Conservation (phyloP, 2,329 filamentous ascomycete species). For the Hymenoscyphus albidus region DNA sequence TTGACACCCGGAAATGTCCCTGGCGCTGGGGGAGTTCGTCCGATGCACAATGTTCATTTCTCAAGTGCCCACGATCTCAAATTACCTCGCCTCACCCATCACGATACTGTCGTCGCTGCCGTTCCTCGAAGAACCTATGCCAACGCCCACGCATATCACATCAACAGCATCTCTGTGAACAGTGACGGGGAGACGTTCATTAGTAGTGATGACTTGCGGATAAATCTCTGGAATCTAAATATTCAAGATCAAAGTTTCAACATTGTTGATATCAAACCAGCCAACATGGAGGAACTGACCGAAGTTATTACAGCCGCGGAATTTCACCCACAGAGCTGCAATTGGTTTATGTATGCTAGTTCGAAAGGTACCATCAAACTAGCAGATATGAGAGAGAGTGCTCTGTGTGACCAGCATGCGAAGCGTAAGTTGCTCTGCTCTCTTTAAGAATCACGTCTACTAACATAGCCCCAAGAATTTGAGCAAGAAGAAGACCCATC, state of each 20-base stretch:
- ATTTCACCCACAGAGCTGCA: slow-evolving; percentile 95
- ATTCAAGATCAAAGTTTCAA: slow-evolving; percentile 99
- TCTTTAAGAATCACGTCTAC: neutral
- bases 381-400: slow-evolving; percentile 96
- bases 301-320: slow-evolving; percentile 98
- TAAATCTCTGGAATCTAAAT: slow-evolving; percentile 98
- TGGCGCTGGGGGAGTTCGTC: slow-evolving; percentile 72
- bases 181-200: slow-evolving; percentile 99
- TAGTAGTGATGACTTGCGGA: slow-evolving; percentile 93
- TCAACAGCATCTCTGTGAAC: slow-evolving; percentile 99
- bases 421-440: slow-evolving; percentile 60
- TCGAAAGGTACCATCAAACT: slow-evolving; percentile 99
- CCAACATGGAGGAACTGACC: slow-evolving; percentile 99
- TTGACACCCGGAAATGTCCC: slow-evolving; percentile 69
- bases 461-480: slow-evolving; percentile 63
- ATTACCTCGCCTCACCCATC: slow-evolving; percentile 91
- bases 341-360: slow-evolving; percentile 99
- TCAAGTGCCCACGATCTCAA: slow-evolving; percentile 79
- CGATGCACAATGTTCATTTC: slow-evolving; percentile 70
- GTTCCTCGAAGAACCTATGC: slow-evolving; percentile 95
- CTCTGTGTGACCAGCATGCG: slow-evolving; percentile 89
- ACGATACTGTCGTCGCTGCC: slow-evolving; percentile 96
- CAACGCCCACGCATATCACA: slow-evolving; percentile 98
- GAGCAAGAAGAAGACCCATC: slow-evolving; percentile 98
- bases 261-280: slow-evolving; percentile 99